These are phyloP conservation scores for Durotheca rogersii DNA, from an alignment of 495 filamentous ascomycete species.

Conservation along the genomic window DNA sequence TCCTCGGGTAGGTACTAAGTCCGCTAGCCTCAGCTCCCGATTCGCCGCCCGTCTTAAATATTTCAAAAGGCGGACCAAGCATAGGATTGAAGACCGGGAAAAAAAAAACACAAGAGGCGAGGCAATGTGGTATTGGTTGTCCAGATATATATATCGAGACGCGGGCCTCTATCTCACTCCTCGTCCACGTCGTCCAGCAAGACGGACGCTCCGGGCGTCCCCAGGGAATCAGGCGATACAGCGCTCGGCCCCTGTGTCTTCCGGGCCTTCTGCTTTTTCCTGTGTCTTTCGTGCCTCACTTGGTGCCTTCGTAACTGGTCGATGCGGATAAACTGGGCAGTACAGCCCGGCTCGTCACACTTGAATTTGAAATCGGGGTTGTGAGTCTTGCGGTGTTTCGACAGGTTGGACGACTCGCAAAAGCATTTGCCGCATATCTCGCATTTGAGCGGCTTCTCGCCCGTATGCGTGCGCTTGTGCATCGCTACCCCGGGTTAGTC, in stretches of 20 bases:
- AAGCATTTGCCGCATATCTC: slow-evolving; percentile 52
- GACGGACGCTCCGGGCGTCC: slow-evolving; percentile 1
- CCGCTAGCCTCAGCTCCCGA: too few relatives aligned
- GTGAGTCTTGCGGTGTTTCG: slow-evolving; percentile 54
- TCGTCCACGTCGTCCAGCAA: not conserved
- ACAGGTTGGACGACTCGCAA: slow-evolving; percentile 58
- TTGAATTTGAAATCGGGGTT: slow-evolving; percentile 51
- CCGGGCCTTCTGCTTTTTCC: slow-evolving; percentile 15
- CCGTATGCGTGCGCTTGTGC: slow-evolving; percentile 58
- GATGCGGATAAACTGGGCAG: slow-evolving; percentile 55
- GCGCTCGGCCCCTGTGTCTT: not conserved
- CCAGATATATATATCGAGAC: too few relatives aligned
- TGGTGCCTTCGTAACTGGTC: slow-evolving; percentile 55
- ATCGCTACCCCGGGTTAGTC: slow-evolving; percentile 46
- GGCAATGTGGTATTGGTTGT: too few relatives aligned
- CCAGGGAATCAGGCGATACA: slow-evolving; percentile 3
- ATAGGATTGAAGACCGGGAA: too few relatives aligned
- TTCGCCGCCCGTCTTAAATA: too few relatives aligned
- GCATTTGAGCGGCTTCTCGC: slow-evolving; percentile 51
- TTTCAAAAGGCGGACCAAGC: too few relatives aligned
- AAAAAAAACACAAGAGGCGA: too few relatives aligned
- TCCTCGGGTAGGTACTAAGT: too few relatives aligned
- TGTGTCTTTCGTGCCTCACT: slow-evolving; percentile 37
- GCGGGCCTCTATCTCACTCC: not conserved
- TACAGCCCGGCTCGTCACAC: slow-evolving; percentile 50